Conservation (phyloP, 306 rosid genomes). For the Benincasa hispida region DNA sequence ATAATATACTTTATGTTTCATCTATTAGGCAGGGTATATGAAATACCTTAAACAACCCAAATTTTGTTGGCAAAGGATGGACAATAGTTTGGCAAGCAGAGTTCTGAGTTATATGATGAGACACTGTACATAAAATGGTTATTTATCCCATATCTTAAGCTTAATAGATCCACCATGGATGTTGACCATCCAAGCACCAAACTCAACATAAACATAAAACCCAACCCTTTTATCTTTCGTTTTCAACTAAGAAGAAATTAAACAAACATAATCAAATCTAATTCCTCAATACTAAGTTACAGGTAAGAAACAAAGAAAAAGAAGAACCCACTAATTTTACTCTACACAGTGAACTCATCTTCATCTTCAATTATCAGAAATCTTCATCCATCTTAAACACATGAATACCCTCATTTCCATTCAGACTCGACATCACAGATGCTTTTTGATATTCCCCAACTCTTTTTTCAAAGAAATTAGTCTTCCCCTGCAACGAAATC, state of each 20-base stretch:
- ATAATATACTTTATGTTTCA: no score
- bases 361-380: constrained; percentile 18
- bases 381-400: constrained; percentile 61
- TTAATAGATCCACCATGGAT: no score
- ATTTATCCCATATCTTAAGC: no score
- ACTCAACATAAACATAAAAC: neutral
- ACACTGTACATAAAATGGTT: no score
- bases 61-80: no score
- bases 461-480: constrained; percentile 77
- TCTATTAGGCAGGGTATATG: no score
- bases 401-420: constrained; percentile 31
- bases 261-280: neutral
- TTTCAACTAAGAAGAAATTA: neutral
- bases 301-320: neutral
- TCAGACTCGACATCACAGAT: constrained; percentile 58
- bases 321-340: neutral
- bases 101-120: no score
- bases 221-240: neutral
- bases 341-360: neutral
- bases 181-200: no score
- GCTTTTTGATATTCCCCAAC: constrained; percentile 89
- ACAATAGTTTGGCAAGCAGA: no score
- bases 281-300: neutral
- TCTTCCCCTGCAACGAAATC: constrained; percentile 83
- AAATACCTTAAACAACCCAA: no score